phyloP scores from a whole-genome alignment of 2,329 filamentous ascomycete species.

The Aspergillus sp. region DNA sequence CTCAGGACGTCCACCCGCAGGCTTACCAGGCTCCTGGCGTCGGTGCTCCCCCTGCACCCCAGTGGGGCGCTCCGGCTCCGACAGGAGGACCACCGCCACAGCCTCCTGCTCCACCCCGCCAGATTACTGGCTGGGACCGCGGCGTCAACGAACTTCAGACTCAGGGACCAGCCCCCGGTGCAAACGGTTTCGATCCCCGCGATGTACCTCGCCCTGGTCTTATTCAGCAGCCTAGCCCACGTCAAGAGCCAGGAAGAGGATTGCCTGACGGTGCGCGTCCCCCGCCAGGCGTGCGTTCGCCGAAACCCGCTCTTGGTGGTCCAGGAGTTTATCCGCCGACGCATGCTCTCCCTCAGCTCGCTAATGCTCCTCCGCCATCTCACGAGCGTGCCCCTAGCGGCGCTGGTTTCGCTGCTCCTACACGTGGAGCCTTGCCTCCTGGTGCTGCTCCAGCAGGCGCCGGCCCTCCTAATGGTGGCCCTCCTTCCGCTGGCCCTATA shows the following conservation, averaged over 20 bases:
- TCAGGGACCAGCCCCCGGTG: conserved; percentile 44
- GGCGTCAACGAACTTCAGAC: conserved; percentile 76
- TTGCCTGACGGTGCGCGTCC: conserved; percentile 66
- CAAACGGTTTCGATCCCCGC: conserved; percentile 79
- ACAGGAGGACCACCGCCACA: conserved; percentile 49
- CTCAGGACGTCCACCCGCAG: conserved; percentile 93
- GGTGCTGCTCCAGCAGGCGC: conserved; percentile 38
- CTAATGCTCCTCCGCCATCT: conserved; percentile 45
- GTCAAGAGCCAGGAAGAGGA: conserved; percentile 67
- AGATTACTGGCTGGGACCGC: conserved; percentile 61
- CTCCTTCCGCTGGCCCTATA: conserved; percentile 54
- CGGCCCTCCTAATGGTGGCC: conserved; percentile 59
- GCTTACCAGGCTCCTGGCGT: conserved; percentile 84
- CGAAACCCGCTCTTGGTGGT: conserved; percentile 56
- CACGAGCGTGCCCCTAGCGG: conserved; percentile 39
- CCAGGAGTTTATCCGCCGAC: conserved; percentile 52
- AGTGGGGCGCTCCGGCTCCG: conserved; percentile 77
- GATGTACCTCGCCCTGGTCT: conserved; percentile 69
- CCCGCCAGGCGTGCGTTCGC: conserved; percentile 59
- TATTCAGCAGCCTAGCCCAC: conserved; percentile 72
- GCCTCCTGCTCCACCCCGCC: conserved; percentile 64
- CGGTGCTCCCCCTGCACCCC: conserved; percentile 78
- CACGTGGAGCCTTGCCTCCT: conserved; percentile 46
- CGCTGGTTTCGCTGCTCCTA: conserved; percentile 33
- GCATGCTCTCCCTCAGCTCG: conserved; percentile 53